phyloP scores from a whole-genome alignment of 176 grass and related monocot genomes.

The Eremochloa ophiuroides region DNA sequence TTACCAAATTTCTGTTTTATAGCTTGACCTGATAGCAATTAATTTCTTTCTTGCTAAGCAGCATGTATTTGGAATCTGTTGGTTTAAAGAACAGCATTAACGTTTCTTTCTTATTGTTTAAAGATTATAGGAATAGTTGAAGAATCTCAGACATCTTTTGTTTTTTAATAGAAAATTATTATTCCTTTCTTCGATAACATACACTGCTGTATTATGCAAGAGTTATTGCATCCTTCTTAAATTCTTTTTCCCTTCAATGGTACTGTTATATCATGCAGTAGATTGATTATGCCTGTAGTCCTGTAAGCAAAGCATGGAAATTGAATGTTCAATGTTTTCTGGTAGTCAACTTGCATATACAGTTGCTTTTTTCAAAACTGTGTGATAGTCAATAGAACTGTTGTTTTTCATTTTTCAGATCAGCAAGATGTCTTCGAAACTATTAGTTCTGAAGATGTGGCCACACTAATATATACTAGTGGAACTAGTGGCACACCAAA shows the following conservation, averaged over 20 bases:
- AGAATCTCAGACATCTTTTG: neutral
- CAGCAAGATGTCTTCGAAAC: conserved; percentile 43
- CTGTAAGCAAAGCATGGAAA: neutral
- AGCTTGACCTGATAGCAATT: neutral
- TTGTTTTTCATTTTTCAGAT: conserved; percentile 26
- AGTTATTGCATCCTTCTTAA: neutral
- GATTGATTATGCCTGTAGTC: neutral
- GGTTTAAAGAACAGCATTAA: neutral
- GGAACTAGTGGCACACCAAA: conserved; percentile 91
- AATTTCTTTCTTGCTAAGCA: neutral
- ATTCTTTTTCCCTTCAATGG: neutral
- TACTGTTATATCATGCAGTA: neutral
- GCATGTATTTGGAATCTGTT: neutral
- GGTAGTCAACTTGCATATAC: conserved; percentile 1
- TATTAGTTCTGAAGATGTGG: conserved; percentile 81
- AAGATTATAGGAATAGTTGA: neutral
- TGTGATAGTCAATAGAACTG: neutral
- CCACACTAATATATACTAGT: conserved; percentile 95
- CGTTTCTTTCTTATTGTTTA: neutral
- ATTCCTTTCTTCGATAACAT: neutral
- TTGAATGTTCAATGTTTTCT: neutral
- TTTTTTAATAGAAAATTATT: neutral
- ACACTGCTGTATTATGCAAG: neutral
- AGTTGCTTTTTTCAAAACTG: neutral
- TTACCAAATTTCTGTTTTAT: neutral